These are phyloP conservation scores for Acanthamoeba comandoni DNA, from an alignment of 208 protist genomes.

Conservation along the genomic window DNA sequence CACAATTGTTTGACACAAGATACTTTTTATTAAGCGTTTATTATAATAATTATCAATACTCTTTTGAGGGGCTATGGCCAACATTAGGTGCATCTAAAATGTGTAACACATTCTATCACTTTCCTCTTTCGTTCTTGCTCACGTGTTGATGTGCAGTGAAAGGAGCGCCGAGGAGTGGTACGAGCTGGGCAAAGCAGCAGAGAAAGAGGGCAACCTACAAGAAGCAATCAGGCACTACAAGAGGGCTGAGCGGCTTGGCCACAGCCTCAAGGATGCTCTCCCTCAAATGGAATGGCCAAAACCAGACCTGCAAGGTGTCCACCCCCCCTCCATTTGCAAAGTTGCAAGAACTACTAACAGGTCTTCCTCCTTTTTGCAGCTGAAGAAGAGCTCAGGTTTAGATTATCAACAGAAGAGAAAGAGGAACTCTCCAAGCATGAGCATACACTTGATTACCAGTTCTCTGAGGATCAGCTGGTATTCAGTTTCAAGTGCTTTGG, in stretches of 20 bases:
- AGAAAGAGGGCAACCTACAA: constrained; percentile 27
- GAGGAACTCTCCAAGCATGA: not conserved
- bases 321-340: not conserved
- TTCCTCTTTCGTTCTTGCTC: too few species aligned
- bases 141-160: too few species aligned
- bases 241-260: constrained; percentile 42
- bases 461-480: constrained; percentile 12
- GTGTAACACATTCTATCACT: too few species aligned
- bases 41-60: too few species aligned
- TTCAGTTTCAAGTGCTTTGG: not conserved
- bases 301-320: not conserved
- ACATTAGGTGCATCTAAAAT: too few species aligned
- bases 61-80: too few species aligned
- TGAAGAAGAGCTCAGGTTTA: not conserved
- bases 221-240: constrained; percentile 45
- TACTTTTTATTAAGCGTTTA: too few species aligned
- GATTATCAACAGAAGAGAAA: not conserved
- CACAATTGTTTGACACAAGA: too few species aligned
- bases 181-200: constrained; percentile 27
- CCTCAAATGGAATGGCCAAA: not conserved
- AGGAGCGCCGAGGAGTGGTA: constrained; percentile 49
- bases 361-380: not conserved
- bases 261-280: constrained; percentile 17
- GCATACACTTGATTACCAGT: not conserved
- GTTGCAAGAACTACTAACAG: not conserved